Base-by-base conservation (phyloP, 1,139 yeast species). In the Sugiyamaella novakii region DNA sequence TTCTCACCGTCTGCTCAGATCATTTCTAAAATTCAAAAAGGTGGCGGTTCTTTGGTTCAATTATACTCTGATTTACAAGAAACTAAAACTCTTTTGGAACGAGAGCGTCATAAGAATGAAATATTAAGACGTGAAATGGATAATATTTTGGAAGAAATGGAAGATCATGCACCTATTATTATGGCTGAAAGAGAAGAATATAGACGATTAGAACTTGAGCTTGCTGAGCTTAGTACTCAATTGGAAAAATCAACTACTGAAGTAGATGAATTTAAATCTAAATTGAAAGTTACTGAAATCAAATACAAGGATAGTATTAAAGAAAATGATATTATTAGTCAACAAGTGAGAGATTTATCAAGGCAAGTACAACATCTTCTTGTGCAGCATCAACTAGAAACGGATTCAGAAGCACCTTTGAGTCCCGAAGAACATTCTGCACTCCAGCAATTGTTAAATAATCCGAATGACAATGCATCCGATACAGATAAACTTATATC, bases 311-410 rank as follows among this genome's bases (percentile, higher is more conserved):
- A 65, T 38, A 54, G 57, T 19, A 59, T 58, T 12, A 63, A 58
- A 61, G 77, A 65, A 50, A 68, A 43, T 52, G 68, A 59, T 66
- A 72, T 64, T 54, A 66, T 58, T 60, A 69, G 67, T 77, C 79
- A 77, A 55, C 81, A 85, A 56, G 78, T 84, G 46, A 70, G 75
- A 30, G 97, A 91, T 60, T 71, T 89, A 34, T 87, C 94, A 6
- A 79, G 84, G 37, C 98, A 92, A 64, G 77, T 92, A 14, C 87
- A 87, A 57, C 78, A 77, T 49, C 74, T 88, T 43, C 73, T 91
- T 45, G 78, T 84, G 10, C 91, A 87, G 61, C 74, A 83, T 5
- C 78, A 84, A 48, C 59, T 69, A 34, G 72, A 80, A 10, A 74
- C 81, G 41, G 78, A 76, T 10, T 71, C 73, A 33, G 62, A 66